Evolutionary conservation across 2,329 filamentous ascomycete genomes (phyloP).

Genomic region (Dactylellina cionopaga): DNA sequence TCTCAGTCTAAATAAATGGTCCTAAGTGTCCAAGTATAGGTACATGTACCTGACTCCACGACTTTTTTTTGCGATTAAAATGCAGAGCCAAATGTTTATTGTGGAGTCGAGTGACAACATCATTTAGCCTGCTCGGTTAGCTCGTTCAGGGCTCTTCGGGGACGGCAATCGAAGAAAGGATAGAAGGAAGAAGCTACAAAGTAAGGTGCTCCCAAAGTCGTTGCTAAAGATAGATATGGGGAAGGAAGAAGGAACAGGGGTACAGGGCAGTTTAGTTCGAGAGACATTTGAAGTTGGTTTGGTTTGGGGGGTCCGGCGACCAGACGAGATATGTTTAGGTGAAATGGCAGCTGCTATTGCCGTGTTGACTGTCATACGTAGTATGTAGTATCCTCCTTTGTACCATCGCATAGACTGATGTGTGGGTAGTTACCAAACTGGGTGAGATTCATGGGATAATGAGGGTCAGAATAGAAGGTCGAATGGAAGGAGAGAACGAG

Average conservation of each 20-base stretch:
- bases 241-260: conserved; percentile 30
- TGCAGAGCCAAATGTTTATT: not conserved
- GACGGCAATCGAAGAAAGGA: conserved; percentile 50
- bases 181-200: conserved; percentile 46
- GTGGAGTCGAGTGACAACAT: conserved; percentile 49
- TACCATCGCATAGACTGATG: conserved; percentile 36
- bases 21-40: conserved; percentile 42
- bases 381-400: conserved; percentile 47
- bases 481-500: conserved; percentile 33
- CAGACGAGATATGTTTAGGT: conserved; percentile 15
- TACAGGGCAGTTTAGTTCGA: not conserved
- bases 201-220: conserved; percentile 33
- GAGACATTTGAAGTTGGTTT: conserved; percentile 33
- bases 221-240: conserved; percentile 50
- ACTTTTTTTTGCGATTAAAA: conserved; percentile 24
- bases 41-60: conserved; percentile 49
- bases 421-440: conserved; percentile 50
- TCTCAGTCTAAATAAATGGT: conserved; percentile 7
- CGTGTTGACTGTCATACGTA: conserved; percentile 34
- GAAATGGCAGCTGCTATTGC: conserved; percentile 29
- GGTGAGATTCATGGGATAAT: conserved; percentile 29
- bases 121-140: conserved; percentile 49
- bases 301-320: conserved; percentile 10
- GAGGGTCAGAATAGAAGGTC: conserved; percentile 47
- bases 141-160: conserved; percentile 40